A percentile compares a stretch with the other conserved stretches of the same genome.
Conservation (phyloP, 2,329 filamentous ascomycete species). For the Aureobasidium lini region DNA sequence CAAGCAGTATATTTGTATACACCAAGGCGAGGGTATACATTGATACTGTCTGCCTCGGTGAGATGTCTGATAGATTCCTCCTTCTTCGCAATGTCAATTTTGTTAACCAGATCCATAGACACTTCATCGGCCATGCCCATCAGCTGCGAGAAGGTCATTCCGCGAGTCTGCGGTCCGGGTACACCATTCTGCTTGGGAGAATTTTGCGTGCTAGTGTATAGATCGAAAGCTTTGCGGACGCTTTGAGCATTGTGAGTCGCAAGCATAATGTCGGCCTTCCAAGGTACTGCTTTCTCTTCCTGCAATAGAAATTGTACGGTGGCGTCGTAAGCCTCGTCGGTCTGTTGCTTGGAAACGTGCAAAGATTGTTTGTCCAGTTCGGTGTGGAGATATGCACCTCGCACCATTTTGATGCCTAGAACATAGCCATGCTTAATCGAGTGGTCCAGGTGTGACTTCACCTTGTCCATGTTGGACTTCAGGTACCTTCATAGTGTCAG, state of each 20-base stretch:
- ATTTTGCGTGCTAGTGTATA: not conserved
- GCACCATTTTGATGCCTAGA: not conserved
- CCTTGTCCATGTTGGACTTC: not conserved
- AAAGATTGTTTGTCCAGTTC: not conserved
- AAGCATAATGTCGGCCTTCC: not conserved
- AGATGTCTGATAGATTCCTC: not conserved
- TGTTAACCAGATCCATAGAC: not conserved
- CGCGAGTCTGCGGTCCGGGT: constrained; percentile 31
- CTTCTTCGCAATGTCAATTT: not conserved
- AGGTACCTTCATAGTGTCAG: not conserved
- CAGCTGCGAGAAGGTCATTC: not conserved
- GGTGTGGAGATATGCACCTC: not conserved
- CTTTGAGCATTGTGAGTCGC: not conserved
- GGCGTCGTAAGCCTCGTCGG: not conserved
- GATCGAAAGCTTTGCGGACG: not conserved
- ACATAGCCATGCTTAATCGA: not conserved
- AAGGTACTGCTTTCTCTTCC: not conserved
- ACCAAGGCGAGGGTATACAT: not conserved
- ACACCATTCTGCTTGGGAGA: constrained; percentile 27
- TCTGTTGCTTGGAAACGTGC: not conserved
- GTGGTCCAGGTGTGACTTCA: not conserved
- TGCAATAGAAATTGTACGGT: not conserved
- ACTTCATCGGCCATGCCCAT: constrained; percentile 6
- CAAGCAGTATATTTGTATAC: constrained; percentile 3
- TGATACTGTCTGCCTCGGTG: not conserved